A percentile compares a stretch with the other conserved stretches of the same genome.
Conservation (phyloP, 805 yeast genomes). For the Ogataea thermomethanolica region DNA sequence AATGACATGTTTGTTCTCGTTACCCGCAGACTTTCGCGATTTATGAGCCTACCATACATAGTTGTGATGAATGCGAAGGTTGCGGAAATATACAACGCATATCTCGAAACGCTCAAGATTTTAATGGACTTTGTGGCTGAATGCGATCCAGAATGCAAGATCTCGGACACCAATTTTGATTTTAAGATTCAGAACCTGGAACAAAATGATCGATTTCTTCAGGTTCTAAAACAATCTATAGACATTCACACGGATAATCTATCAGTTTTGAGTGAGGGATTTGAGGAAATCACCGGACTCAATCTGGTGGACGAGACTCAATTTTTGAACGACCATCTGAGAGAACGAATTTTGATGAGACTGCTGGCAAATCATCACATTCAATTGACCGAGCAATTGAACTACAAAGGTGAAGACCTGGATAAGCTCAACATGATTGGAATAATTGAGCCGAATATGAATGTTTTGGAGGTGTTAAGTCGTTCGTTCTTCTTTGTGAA, state of each 20-base stretch:
- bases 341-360: constrained; percentile 84
- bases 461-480: constrained; percentile 59
- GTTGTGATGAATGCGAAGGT: constrained; percentile 85
- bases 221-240: constrained; percentile 54
- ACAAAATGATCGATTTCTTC: constrained; percentile 53
- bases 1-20: constrained; percentile 56
- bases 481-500: constrained; percentile 72
- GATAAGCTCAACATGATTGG: constrained; percentile 50
- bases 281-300: constrained; percentile 49
- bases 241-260: constrained; percentile 82
- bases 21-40: constrained; percentile 66
- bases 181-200: constrained; percentile 42
- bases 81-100: constrained; percentile 69
- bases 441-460: constrained; percentile 61
- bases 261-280: constrained; percentile 77
- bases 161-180: constrained; percentile 14
- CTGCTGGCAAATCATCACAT: constrained; percentile 84
- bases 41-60: constrained; percentile 76
- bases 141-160: constrained; percentile 9
- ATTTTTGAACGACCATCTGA: constrained; percentile 72
- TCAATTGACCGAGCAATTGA: constrained; percentile 44
- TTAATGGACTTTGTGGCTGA: constrained; percentile 37
- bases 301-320: constrained; percentile 26
- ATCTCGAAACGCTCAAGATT: constrained; percentile 63
- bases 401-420: constrained; percentile 35